Base-by-base conservation (phyloP, 1,284 basidiomycete species). In the Tilletia walkeri region DNA sequence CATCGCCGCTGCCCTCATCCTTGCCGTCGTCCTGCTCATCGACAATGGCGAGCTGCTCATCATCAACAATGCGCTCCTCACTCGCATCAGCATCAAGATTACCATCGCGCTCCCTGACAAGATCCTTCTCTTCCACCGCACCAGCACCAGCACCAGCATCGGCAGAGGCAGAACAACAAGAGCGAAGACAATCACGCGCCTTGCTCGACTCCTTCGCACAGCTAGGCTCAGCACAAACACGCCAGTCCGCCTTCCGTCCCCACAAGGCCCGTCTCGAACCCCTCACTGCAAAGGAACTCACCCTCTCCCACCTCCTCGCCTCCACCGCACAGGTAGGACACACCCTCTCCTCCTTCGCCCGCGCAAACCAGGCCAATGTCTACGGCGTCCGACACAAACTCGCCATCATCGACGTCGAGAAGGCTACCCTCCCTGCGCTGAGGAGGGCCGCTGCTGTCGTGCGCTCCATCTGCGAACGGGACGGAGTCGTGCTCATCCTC, bases 301-400 rank as follows among this genome's bases (percentile, higher is more conserved):
- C 94, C 0, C 86, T 95, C 61, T 95, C 94, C 9, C 91, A 95
- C 61, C 89, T 99, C 70, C 86, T 98, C 54, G 94, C 96, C 0
- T 88, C 94, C 6, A 94, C 94, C 41, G 94, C 96, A 12, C 95
- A 98, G 82, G 89, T 99, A 59, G 96, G 96, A 3, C 95, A 99
- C 84, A 88, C 90, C 36, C 88, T 89, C 66, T 88, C 90, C 1
- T 88, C 92, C 74, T 90, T 95, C 86, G 90, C 92, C 84, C 90
- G 92, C 20, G 90, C 93, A 75, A 95, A 93, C 82, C 88, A 91
- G 76, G 93, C 95, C n/a, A 95, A 93, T 83, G 90, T 95, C 59
- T 98, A 98, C 83, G 96, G 95, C 72, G 89, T 89, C 34, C 92
- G 96, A 68, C 89, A 93, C 47, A 93, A 91, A 16, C 88, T 97